Conservation (phyloP, 306 rosid genomes). For the Gillenia trifoliata region DNA sequence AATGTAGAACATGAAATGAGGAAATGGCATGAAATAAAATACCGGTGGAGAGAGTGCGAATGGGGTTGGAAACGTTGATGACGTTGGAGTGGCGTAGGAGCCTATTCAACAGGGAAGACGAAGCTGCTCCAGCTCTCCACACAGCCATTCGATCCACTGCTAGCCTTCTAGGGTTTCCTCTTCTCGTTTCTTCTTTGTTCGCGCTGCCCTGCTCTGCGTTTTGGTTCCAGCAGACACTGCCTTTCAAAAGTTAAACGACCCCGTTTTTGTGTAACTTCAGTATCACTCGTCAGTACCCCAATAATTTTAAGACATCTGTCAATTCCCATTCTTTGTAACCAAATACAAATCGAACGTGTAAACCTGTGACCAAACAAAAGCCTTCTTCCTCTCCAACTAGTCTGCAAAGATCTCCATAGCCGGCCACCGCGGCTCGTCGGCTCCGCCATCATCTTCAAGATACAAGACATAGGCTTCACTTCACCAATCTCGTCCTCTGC, state of each 20-base stretch:
- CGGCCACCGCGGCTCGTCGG: too few species aligned
- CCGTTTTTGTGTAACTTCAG: neutral
- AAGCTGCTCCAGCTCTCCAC: conserved; percentile 17
- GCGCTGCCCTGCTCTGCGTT: neutral
- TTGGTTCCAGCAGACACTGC: neutral
- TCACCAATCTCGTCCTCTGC: too few species aligned
- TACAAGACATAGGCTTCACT: too few species aligned
- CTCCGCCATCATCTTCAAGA: too few species aligned
- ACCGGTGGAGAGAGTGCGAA: conserved; percentile 12
- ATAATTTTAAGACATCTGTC: too few species aligned
- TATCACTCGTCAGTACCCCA: too few species aligned
- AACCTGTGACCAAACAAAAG: too few species aligned
- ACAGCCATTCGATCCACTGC: conserved; percentile 9
- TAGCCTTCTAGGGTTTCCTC: neutral
- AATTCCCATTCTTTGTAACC: too few species aligned
- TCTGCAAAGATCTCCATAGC: too few species aligned
- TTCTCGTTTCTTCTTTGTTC: neutral
- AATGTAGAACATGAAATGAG: too few species aligned
- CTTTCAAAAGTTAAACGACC: neutral
- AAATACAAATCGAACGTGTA: too few species aligned
- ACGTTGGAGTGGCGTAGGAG: neutral
- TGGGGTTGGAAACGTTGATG: neutral
- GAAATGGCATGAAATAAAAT: neutral
- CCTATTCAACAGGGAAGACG: neutral
- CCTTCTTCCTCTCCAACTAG: too few species aligned